Evolutionary conservation across 2,329 filamentous ascomycete genomes (phyloP), one percentile per base, ranked within the genome.

Genomic region (Cordyceps cateniannulata): DNA sequence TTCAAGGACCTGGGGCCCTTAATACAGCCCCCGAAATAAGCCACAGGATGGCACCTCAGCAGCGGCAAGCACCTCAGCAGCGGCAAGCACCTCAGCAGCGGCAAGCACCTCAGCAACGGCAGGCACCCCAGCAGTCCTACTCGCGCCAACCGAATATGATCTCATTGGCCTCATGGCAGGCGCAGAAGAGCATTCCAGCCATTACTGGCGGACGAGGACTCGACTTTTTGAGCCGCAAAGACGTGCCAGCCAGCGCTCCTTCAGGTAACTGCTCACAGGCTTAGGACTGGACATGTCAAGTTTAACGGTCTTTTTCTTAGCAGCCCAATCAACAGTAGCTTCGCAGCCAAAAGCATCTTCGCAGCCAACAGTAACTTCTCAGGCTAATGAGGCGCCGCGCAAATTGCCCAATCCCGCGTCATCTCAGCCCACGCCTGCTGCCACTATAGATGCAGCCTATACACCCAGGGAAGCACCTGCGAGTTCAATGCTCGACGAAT

Each of bases 211-310:
- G 58, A 7, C 48, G 27, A 16, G 57, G 48, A 22, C 40, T 60
- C 4, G 58, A 60, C n/a, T 60, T 60, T 5, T 8, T 60, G 38
- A 60, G 22, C 12, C 58, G 49, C 3, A 60, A 60, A 18, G 58
- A 60, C 18, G 55, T 2, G 1, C 22, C 18, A 14, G 9, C 10
- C 16, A 29, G 14, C 10, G 14, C 35, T 14, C 29, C 20, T 10
- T n/a, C 25, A 45, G 53, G 53, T 47, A 47, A 18, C 5, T 35
- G 10, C 32, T 35, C 32, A 12, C 9, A 35, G 10, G 32, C 14
- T 14, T 9, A 35, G 32, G 32, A 35, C 14, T 12, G 10, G 32
- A 35, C 3, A 9, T 10, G 32, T 35, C 14, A 12, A 35, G 32
- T 12, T 12, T 35, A 12, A 35, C 14, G n/a, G 10, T 12, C 5